These are phyloP conservation scores for Boletus pseudo-olivaceus DNA, from an alignment of 768 basidiomycete species.

Conservation along the genomic window DNA sequence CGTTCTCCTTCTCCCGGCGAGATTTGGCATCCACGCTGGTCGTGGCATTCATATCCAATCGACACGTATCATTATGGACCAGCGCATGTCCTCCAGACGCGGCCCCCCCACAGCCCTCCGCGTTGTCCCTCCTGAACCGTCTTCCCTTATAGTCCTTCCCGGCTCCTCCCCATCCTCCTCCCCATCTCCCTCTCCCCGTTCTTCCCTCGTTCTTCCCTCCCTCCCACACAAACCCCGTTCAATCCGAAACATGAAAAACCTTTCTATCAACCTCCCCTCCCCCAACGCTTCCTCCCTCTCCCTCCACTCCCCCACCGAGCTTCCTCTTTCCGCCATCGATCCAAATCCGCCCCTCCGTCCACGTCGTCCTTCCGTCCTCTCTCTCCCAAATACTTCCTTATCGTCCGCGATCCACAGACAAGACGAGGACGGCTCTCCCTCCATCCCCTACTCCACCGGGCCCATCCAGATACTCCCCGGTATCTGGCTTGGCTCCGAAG, in stretches of 20 bases:
- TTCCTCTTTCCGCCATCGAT: slow-evolving; percentile 32
- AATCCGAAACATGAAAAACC: slow-evolving; percentile 69
- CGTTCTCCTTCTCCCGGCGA: slow-evolving; percentile 15
- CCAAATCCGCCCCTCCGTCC: slow-evolving; percentile 35
- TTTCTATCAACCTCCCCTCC: slow-evolving; percentile 66
- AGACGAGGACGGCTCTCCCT: slow-evolving; percentile 58
- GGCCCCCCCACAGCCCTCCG: slow-evolving; percentile 47
- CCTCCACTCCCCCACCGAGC: slow-evolving; percentile 35
- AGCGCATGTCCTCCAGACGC: slow-evolving; percentile 26
- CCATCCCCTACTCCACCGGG: slow-evolving; percentile 73
- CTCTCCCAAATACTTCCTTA: slow-evolving; percentile 55
- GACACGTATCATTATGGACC: slow-evolving; percentile 15
- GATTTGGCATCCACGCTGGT: slow-evolving; percentile 32
- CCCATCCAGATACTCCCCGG: slow-evolving; percentile 83
- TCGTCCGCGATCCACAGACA: slow-evolving; percentile 56
- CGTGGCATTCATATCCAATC: slow-evolving; percentile 32
- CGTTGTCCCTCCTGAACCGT: slow-evolving; percentile 44
- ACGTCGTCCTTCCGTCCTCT: slow-evolving; percentile 69
- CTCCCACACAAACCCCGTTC: slow-evolving; percentile 42
- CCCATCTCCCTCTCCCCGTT: background rate
- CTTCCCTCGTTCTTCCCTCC: slow-evolving; percentile 7
- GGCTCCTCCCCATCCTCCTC: background rate
- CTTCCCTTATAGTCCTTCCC: slow-evolving; percentile 41
- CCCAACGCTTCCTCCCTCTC: slow-evolving; percentile 57
- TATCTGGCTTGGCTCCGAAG: slow-evolving; percentile 88